Percentiles rank a stretch among this genome's conserved stretches.
These are phyloP conservation scores for Musa balbisiana DNA, from an alignment of 202 grass and related monocot species.

Conservation along the genomic window DNA sequence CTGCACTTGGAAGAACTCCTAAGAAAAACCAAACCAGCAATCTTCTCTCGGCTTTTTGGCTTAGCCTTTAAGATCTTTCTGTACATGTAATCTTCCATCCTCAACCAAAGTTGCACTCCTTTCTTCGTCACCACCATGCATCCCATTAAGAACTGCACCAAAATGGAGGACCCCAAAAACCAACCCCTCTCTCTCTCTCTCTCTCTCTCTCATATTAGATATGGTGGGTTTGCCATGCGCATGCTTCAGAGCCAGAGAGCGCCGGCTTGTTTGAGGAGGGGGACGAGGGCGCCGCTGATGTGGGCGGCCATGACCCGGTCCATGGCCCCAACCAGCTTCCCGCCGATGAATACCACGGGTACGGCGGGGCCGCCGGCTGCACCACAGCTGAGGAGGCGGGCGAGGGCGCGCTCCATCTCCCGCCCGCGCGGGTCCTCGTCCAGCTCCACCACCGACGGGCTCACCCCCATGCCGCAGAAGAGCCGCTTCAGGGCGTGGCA, in stretches of 20 bases:
- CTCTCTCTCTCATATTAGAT: too few species aligned
- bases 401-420: slow-evolving; percentile 68
- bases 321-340: slow-evolving; percentile 85
- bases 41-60: too few species aligned
- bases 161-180: too few species aligned
- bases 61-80: too few species aligned
- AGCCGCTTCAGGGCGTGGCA: slow-evolving; percentile 97
- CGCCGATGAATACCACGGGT: slow-evolving; percentile 90
- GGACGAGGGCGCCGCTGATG: slow-evolving; percentile 87
- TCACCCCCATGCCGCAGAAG: slow-evolving; percentile 92
- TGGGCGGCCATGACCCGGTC: slow-evolving; percentile 92
- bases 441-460: slow-evolving; percentile 71
- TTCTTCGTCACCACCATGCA: too few species aligned
- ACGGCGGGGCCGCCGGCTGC: slow-evolving; percentile 7
- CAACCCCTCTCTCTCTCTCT: too few species aligned
- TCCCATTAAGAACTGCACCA: too few species aligned
- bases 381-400: slow-evolving; percentile 38
- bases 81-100: too few species aligned
- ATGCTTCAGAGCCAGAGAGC: slow-evolving; percentile 76
- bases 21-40: too few species aligned
- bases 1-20: too few species aligned
- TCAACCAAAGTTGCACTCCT: too few species aligned
- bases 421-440: slow-evolving; percentile 60
- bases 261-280: slow-evolving; percentile 84
- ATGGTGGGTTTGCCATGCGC: too few species aligned